Evolutionary conservation across 768 basidiomycete species (phyloP).

Genomic region (Amanita pallidorosea): DNA sequence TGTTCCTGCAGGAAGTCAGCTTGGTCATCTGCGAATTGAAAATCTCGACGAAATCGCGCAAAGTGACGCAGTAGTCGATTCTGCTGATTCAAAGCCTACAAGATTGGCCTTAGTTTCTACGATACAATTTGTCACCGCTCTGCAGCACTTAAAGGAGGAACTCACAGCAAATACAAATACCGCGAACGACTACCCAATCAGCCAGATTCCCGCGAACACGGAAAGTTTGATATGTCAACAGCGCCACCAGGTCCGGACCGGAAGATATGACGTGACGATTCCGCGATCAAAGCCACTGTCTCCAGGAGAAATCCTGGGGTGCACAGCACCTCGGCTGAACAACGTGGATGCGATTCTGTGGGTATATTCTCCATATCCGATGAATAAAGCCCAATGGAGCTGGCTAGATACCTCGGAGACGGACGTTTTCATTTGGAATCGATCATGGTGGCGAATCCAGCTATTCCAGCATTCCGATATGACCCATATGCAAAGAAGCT

Average conservation of each 20-base stretch:
- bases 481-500: constrained; percentile 98
- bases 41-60: constrained; percentile 16
- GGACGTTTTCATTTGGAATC: constrained; percentile 97
- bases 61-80: constrained; percentile 6
- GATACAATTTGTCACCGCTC: constrained; percentile 92
- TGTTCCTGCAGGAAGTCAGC: constrained; percentile 27
- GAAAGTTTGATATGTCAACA: not conserved
- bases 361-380: constrained; percentile 13
- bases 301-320: constrained; percentile 94
- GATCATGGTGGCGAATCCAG: constrained; percentile 99
- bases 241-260: constrained; percentile 32
- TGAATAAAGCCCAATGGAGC: constrained; percentile 4
- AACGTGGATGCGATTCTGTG: constrained; percentile 88
- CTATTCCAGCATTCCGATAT: constrained; percentile 91
- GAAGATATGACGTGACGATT: constrained; percentile 64
- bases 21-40: constrained; percentile 50
- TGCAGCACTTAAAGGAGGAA: constrained; percentile 80
- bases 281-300: constrained; percentile 87
- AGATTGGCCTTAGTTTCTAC: constrained; percentile 90
- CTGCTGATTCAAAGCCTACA: constrained; percentile 31
- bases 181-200: not conserved
- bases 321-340: constrained; percentile 78
- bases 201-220: not conserved
- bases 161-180: constrained; percentile 30
- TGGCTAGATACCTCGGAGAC: constrained; percentile 83